These are phyloP conservation scores for Microdochium nivale DNA, from an alignment of 2,329 filamentous ascomycete genomes.

Conservation along the genomic window DNA sequence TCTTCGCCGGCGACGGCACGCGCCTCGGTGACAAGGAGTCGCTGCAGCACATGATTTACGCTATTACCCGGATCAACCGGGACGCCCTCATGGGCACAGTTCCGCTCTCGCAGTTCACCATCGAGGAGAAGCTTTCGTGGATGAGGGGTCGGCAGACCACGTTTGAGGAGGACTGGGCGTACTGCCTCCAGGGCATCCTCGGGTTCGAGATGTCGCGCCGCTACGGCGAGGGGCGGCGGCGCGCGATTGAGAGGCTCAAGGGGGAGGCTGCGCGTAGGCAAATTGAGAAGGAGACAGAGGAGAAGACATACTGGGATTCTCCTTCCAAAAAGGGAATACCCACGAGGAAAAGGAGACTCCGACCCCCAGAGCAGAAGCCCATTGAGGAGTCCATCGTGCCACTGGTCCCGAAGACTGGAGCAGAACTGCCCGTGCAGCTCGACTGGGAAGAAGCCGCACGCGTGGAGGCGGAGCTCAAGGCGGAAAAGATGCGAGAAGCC, in stretches of 20 bases:
- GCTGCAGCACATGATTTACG: background rate
- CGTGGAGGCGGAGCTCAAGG: background rate
- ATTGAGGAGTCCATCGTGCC: too few species aligned
- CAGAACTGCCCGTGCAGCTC: too few species aligned
- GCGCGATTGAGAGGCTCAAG: background rate
- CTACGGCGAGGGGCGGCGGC: background rate
- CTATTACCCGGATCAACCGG: background rate
- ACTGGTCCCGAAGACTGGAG: too few species aligned
- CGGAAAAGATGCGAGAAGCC: background rate
- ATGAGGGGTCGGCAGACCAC: background rate
- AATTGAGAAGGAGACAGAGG: too few species aligned
- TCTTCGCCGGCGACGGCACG: background rate
- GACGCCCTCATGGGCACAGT: background rate
- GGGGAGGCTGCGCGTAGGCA: background rate
- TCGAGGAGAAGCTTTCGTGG: background rate
- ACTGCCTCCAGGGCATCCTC: background rate
- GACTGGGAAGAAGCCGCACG: too few species aligned
- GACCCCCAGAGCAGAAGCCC: too few species aligned
- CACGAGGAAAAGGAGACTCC: too few species aligned
- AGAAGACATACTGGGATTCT: too few species aligned
- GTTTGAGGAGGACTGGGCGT: background rate
- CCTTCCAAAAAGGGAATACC: too few species aligned
- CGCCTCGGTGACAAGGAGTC: background rate
- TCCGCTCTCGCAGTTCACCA: conserved; percentile 1
- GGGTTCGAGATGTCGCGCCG: background rate